Base-by-base conservation (phyloP, 2,329 filamentous ascomycete species). In the Amauroascus verrucosus region DNA sequence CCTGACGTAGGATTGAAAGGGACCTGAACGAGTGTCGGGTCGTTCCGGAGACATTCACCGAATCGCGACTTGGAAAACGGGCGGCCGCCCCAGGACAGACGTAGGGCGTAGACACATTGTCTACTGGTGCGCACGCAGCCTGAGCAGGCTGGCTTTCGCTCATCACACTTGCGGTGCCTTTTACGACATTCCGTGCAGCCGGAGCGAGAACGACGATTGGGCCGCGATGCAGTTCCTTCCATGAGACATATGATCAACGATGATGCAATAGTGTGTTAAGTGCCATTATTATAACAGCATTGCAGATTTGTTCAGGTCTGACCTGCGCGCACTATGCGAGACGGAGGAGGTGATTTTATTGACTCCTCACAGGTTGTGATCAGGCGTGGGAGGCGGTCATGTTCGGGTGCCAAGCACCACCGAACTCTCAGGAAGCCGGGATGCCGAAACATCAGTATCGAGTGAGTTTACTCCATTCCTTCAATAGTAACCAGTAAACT, bases 161-260 rank as follows among this genome's bases (percentile, higher is more conserved):
- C 58, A 44, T 59, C 58, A 51, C 58, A 59, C 48, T 59, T 59
- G 44, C 58, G 56, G 43, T 59, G 58, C 14, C 56, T 52, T n/a
- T 47, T 44, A 30, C 58, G 56, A 26, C 58, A 59, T 48, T 58
- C 54, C 6, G 53, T 58, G 50, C 58, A 59, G 14, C 58, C 58
- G n/a, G 54, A 54, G 7, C 58, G 56, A 20, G 58, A 59, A 20
- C 58, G 54, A 35, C 54, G 56, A 43, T 56, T 58, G 26, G 44
- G 47, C 7, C 16, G 26, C 35, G 24, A 32, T 33, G 41, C 26
- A 11, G 32, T 20, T 40, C 43, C 18, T 41, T 53, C 51, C 51
- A 52, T 52, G 13, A 20, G 13, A 7, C 7, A 11, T 16, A 38
- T 18, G 14, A 5, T 38, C 9, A 41, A n/a, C 11, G 38, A 7